Evolutionary conservation across 257 asterid genomes (phyloP).

Genomic region (Primulina tabacum): DNA sequence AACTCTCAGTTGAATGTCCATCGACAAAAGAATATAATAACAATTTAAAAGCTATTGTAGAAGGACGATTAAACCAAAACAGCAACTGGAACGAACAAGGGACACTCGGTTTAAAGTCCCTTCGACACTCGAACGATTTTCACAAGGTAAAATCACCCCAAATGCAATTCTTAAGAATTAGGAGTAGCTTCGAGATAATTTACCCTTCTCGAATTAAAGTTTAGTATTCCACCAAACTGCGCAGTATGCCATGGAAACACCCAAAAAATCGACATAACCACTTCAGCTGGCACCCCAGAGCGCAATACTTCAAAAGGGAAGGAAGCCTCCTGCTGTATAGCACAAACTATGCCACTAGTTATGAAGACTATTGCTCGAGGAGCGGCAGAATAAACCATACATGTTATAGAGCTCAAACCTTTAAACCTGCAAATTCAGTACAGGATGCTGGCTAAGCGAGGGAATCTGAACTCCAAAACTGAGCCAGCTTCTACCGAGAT

Average conservation of each 20-base stretch:
- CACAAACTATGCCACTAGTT: too few species aligned
- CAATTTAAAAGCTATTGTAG: too few species aligned
- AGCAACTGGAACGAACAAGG: too few species aligned
- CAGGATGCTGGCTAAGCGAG: background rate
- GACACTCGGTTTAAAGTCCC: too few species aligned
- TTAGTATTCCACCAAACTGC: background rate
- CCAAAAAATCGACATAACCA: background rate
- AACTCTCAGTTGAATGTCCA: too few species aligned
- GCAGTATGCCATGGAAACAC: background rate
- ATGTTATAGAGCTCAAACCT: background rate
- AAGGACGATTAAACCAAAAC: too few species aligned
- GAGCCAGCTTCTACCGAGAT: background rate
- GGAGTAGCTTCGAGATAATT: background rate
- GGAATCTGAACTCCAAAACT: background rate
- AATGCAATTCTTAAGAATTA: too few species aligned
- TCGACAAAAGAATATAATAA: too few species aligned
- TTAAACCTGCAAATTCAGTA: background rate
- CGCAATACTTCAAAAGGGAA: background rate
- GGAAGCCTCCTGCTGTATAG: background rate
- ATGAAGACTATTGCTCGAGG: too few species aligned
- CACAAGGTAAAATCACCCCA: too few species aligned
- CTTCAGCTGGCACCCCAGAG: background rate
- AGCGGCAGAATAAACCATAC: background rate
- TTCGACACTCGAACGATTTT: too few species aligned
- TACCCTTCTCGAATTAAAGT: background rate